A percentile compares a stretch with the other conserved stretches of the same genome.
These are phyloP conservation scores for Microcyclosporella mali DNA, from an alignment of 2,329 filamentous ascomycete species.

Conservation along the genomic window DNA sequence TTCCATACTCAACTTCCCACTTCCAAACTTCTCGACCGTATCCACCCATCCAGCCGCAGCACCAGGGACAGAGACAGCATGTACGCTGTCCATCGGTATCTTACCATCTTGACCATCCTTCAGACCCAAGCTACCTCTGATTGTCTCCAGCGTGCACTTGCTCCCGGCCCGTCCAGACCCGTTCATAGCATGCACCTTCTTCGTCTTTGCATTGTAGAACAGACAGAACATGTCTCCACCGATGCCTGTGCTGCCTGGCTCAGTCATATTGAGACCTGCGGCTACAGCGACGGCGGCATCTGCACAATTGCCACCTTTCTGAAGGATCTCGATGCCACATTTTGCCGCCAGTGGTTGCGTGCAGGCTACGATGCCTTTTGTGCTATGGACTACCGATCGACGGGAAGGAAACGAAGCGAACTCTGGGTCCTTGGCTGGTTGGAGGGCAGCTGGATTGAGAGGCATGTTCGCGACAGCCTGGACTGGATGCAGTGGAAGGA, in stretches of 20 bases:
- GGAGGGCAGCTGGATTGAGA: constrained; percentile 45
- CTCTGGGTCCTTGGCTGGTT: constrained; percentile 43
- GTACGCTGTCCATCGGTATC: constrained; percentile 70
- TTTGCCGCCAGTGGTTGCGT: constrained; percentile 84
- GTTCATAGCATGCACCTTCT: constrained; percentile 79
- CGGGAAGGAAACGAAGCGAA: constrained; percentile 69
- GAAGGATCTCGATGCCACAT: constrained; percentile 79
- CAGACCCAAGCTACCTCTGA: constrained; percentile 64
- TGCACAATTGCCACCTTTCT: constrained; percentile 85
- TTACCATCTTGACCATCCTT: constrained; percentile 48
- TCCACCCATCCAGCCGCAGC: constrained; percentile 93
- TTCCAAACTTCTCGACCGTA: constrained; percentile 79
- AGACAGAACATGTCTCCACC: constrained; percentile 97
- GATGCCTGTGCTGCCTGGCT: constrained; percentile 88
- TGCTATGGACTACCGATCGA: constrained; percentile 87
- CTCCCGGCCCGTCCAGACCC: constrained; percentile 79
- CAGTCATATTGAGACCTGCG: constrained; percentile 85
- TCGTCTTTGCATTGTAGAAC: constrained; percentile 77
- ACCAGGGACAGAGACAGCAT: constrained; percentile 81
- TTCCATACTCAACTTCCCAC: constrained; percentile 69
- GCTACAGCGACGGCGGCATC: constrained; percentile 96
- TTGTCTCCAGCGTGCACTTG: constrained; percentile 61
- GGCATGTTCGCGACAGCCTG: constrained; percentile 44
- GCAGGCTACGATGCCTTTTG: constrained; percentile 82
- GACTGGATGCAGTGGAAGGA: too few species aligned